A percentile compares a stretch with the other conserved stretches of the same genome.
Conservation (phyloP, 306 rosid genomes). For the Gastrolobium villosum region DNA sequence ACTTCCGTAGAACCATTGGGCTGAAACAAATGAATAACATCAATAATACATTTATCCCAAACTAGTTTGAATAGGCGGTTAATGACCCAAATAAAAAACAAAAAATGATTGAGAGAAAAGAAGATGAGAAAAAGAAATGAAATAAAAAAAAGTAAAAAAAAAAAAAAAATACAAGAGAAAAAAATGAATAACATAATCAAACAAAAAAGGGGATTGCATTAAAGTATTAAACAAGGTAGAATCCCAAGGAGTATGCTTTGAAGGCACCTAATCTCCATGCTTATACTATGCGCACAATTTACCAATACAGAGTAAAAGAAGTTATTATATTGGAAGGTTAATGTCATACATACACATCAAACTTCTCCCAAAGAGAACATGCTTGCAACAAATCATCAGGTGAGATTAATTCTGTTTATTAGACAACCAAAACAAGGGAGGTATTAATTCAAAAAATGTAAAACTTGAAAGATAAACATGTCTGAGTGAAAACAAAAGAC, state of each 20-base stretch:
- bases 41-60: too few species aligned
- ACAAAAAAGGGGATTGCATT: background rate
- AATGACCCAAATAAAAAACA: too few species aligned
- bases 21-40: constrained; percentile 55
- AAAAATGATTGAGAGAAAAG: too few species aligned
- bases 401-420: constrained; percentile 86
- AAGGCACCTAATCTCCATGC: constrained; percentile 27
- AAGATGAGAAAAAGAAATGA: too few species aligned
- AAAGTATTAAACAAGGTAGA: constrained; percentile 23
- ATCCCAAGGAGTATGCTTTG: constrained; percentile 18
- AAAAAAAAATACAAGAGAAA: too few species aligned
- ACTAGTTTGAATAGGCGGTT: too few species aligned
- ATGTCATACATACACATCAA: constrained; percentile 82
- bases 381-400: constrained; percentile 98
- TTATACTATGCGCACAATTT: constrained; percentile 36
- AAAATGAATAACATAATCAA: background rate
- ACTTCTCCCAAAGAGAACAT: constrained; percentile 97
- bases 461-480: constrained; percentile 30
- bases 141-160: too few species aligned
- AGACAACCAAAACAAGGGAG: constrained; percentile 47
- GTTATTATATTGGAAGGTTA: constrained; percentile 41
- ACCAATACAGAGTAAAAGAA: constrained; percentile 27
- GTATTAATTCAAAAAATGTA: constrained; percentile 25
- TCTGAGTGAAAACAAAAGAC: constrained; percentile 27
- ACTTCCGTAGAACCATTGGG: constrained; percentile 86